A percentile compares a stretch with the other conserved stretches of the same genome.
These are phyloP conservation scores for Sphaceloma murrayae DNA, from an alignment of 2,329 filamentous ascomycete species.

Conservation along the genomic window DNA sequence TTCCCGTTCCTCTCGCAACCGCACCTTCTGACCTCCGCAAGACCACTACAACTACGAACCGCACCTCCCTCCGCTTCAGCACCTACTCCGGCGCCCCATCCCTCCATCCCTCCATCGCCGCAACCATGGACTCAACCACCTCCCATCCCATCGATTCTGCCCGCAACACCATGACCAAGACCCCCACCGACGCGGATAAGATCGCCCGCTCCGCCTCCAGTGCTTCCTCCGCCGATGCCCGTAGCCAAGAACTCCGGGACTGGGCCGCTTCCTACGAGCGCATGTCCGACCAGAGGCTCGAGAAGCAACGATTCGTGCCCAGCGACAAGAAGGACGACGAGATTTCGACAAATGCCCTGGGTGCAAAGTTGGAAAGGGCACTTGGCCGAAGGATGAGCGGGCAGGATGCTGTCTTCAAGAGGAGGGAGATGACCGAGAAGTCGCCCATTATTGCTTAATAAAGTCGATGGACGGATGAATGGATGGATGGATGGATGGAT, in stretches of 20 bases:
- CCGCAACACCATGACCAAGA: constrained; percentile 23
- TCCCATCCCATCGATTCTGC: constrained; percentile 16
- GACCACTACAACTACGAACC: constrained; percentile 19
- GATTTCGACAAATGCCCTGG: constrained; percentile 75
- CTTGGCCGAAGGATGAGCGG: constrained; percentile 75
- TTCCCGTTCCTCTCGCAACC: constrained; percentile 15
- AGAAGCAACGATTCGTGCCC: constrained; percentile 70
- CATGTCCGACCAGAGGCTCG: constrained; percentile 80
- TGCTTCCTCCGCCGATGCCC: constrained; percentile 35
- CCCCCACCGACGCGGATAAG: constrained; percentile 10
- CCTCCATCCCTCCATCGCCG: constrained; percentile 42
- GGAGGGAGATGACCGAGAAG: too few species aligned
- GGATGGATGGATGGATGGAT: too few species aligned
- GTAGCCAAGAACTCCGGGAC: constrained; percentile 57
- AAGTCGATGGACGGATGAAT: too few species aligned
- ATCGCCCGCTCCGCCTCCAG: constrained; percentile 24
- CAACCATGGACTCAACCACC: constrained; percentile 28
- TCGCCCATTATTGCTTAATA: too few species aligned
- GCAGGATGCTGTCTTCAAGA: constrained; percentile 80
- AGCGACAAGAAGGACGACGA: constrained; percentile 71
- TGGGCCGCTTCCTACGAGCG: constrained; percentile 74
- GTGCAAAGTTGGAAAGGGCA: constrained; percentile 82
- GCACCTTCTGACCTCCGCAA: constrained; percentile 1
- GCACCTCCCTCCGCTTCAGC: constrained; percentile 38
- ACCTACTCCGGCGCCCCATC: constrained; percentile 44